Conservation (phyloP, 1,284 basidiomycete species). For the Rhodotorula sp. region DNA sequence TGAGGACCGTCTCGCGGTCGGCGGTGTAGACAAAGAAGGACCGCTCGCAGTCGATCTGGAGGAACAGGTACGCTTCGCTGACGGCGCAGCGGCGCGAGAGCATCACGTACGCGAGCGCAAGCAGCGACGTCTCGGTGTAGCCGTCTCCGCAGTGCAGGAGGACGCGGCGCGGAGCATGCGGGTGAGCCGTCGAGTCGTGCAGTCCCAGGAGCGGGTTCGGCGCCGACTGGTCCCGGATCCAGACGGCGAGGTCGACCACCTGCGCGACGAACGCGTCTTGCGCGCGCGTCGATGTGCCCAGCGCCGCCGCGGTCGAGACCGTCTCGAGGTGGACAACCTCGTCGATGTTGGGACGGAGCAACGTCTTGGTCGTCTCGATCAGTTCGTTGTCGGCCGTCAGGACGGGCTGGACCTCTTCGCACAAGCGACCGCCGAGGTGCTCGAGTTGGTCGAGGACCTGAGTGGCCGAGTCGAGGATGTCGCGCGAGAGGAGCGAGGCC, state of each 20-base stretch:
- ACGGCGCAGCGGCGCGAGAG: constrained; percentile 64
- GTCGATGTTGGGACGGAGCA: constrained; percentile 36
- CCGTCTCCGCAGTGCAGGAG: constrained; percentile 49
- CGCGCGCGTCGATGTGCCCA: constrained; percentile 15
- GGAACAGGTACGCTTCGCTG: constrained; percentile 79
- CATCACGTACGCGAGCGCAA: constrained; percentile 88
- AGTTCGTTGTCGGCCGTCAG: constrained; percentile 12
- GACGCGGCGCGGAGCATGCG: constrained; percentile 35
- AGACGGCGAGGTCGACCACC: constrained; percentile 46
- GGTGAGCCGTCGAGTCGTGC: constrained; percentile 1
- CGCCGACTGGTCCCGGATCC: constrained; percentile 47
- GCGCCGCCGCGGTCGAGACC: constrained; percentile 31
- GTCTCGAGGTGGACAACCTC: constrained; percentile 47
- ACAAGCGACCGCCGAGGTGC: constrained; percentile 44
- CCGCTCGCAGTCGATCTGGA: constrained; percentile 60
- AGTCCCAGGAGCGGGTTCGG: constrained; percentile 7
- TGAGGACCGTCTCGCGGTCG: constrained; percentile 54
- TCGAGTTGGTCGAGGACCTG: constrained; percentile 39
- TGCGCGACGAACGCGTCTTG: constrained; percentile 31
- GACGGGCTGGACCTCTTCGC: constrained; percentile 33
- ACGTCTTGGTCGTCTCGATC: constrained; percentile 16
- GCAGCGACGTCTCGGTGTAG: constrained; percentile 80
- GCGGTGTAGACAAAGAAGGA: constrained; percentile 89
- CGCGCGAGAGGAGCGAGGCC: constrained; percentile 61
- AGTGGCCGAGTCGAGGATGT: constrained; percentile 54